These are phyloP conservation scores for Ziziphus jujuba DNA, from an alignment of 306 rosid species.

Conservation along the genomic window DNA sequence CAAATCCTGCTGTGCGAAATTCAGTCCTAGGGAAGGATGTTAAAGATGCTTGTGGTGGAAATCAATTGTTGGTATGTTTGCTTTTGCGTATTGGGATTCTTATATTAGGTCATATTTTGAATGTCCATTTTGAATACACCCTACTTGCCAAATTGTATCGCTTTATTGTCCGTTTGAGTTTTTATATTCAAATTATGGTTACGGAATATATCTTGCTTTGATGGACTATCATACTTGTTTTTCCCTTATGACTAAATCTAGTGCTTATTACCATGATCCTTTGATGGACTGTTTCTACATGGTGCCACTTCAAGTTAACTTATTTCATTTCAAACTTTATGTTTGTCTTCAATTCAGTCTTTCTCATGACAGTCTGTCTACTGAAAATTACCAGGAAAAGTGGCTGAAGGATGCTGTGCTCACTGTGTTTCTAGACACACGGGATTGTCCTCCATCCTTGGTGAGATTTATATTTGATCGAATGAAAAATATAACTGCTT, in stretches of 20 bases:
- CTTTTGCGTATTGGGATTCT: constrained; percentile 21
- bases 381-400: constrained; percentile 75
- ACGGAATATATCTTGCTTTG: constrained; percentile 2
- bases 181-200: background rate
- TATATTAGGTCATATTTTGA: constrained; percentile 23
- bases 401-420: constrained; percentile 93
- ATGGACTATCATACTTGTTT: background rate
- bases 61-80: constrained; percentile 67
- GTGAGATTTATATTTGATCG: constrained; percentile 56
- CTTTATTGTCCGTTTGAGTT: background rate
- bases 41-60: constrained; percentile 52
- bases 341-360: constrained; percentile 37
- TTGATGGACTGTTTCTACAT: constrained; percentile 8
- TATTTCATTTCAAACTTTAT: constrained; percentile 20
- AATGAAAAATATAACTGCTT: constrained; percentile 16
- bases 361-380: constrained; percentile 49
- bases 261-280: background rate
- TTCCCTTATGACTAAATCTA: background rate
- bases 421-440: constrained; percentile 69
- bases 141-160: too few species aligned
- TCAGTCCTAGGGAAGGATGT: constrained; percentile 65
- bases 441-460: constrained; percentile 70
- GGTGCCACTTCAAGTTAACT: constrained; percentile 17
- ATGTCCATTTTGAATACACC: constrained; percentile 12
- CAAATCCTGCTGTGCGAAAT: constrained; percentile 51